Evolutionary conservation across 192 early-diverging fungal species (phyloP).

Genomic region (Coemansia sp.): DNA sequence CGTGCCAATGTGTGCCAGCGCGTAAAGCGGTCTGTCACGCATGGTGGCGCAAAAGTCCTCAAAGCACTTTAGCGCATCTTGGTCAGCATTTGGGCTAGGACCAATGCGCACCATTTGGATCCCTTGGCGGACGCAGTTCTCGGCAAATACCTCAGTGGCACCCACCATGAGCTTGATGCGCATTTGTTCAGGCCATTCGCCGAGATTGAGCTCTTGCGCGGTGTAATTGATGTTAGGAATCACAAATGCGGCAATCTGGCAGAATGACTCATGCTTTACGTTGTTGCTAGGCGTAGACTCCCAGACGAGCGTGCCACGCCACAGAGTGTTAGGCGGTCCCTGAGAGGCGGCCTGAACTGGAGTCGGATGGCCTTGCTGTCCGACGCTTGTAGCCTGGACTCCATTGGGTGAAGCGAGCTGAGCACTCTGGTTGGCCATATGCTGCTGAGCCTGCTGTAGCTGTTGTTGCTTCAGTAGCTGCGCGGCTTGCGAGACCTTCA

Average conservation of each 20-base stretch:
- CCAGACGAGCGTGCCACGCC: constrained; percentile 36
- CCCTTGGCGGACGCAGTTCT: constrained; percentile 20
- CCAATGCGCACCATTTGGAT: constrained; percentile 36
- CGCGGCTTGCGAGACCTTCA: constrained; percentile 12
- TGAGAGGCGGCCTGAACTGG: constrained; percentile 6
- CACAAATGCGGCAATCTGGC: constrained; percentile 19
- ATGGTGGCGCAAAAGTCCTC: constrained; percentile 41
- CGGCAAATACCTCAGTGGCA: constrained; percentile 22
- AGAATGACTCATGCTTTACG: constrained; percentile 22
- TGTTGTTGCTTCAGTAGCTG: constrained; percentile 12
- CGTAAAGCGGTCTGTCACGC: constrained; percentile 30
- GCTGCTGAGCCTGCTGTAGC: constrained; percentile 14
- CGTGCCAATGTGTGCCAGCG: constrained; percentile 10
- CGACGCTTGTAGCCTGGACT: not conserved
- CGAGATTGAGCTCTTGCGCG: constrained; percentile 15
- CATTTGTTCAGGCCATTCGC: constrained; percentile 45
- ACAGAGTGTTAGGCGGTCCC: constrained; percentile 13
- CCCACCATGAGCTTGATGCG: constrained; percentile 12
- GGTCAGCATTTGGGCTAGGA: constrained; percentile 4
- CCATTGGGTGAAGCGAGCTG: constrained; percentile 14
- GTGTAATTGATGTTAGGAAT: constrained; percentile 23
- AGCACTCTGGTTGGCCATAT: constrained; percentile 12
- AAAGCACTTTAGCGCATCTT: constrained; percentile 30
- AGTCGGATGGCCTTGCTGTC: not conserved
- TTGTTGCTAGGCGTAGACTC: constrained; percentile 28